phyloP scores from a whole-genome alignment of 2,329 filamentous ascomycete genomes.

The Chaetomium olivaceum region DNA sequence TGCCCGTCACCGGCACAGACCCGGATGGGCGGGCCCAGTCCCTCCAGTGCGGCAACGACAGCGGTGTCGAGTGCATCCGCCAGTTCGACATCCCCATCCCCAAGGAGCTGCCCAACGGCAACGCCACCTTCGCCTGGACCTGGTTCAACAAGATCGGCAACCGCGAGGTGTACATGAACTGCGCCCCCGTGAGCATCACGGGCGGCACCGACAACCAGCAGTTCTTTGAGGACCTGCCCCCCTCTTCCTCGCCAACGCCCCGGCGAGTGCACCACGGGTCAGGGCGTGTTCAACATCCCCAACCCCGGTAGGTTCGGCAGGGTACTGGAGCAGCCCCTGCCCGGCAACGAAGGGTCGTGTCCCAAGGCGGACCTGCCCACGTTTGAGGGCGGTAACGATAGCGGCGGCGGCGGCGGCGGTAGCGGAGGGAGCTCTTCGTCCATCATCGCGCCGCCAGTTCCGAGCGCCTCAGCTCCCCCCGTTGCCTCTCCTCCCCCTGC shows the following conservation, averaged over 20 bases:
- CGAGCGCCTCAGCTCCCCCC: neutral
- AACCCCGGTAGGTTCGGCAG: slow-evolving; percentile 32
- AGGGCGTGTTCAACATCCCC: slow-evolving; percentile 32
- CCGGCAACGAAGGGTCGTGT: slow-evolving; percentile 27
- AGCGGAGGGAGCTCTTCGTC: neutral
- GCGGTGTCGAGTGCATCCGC: slow-evolving; percentile 33
- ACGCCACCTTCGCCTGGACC: slow-evolving; percentile 61
- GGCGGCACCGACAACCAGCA: slow-evolving; percentile 21
- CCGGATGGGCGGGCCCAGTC: slow-evolving; percentile 26
- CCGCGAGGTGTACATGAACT: slow-evolving; percentile 70
- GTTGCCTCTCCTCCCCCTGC: neutral
- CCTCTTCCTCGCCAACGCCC: slow-evolving; percentile 60
- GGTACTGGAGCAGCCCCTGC: slow-evolving; percentile 29
- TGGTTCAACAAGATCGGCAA: slow-evolving; percentile 64
- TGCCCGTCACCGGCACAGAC: slow-evolving; percentile 21
- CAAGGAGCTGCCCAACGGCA: slow-evolving; percentile 33
- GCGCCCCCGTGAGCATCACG: slow-evolving; percentile 57
- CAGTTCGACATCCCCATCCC: slow-evolving; percentile 36
- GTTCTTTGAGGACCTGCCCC: slow-evolving; percentile 51
- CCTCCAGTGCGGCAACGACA: slow-evolving; percentile 30
- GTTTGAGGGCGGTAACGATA: slow-evolving; percentile 22
- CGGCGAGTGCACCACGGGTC: slow-evolving; percentile 32
- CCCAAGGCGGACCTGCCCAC: slow-evolving; percentile 22
- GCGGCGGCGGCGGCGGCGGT: neutral
- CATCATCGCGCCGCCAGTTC: neutral